These are phyloP conservation scores for Ocimum tenuiflorum DNA, from an alignment of 257 asterid genomes.

Conservation along the genomic window DNA sequence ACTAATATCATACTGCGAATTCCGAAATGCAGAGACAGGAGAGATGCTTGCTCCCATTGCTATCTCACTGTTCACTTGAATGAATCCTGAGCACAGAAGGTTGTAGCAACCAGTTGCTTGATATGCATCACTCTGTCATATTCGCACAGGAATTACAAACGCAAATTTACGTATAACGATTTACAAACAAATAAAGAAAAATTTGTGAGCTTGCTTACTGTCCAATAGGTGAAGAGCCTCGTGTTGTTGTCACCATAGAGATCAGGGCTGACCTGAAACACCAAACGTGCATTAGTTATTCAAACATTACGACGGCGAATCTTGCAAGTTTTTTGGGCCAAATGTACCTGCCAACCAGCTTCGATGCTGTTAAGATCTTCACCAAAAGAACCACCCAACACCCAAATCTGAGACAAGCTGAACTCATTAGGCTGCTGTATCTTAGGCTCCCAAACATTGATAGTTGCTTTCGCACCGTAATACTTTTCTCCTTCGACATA, in stretches of 20 bases:
- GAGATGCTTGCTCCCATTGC: constrained; percentile 99
- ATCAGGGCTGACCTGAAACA: constrained; percentile 72
- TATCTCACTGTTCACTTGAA: constrained; percentile 72
- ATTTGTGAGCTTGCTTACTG: constrained; percentile 49
- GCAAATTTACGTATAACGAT: not conserved
- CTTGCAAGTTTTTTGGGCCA: not conserved
- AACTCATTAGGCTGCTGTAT: constrained; percentile 78
- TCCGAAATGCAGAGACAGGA: constrained; percentile 58
- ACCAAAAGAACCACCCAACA: constrained; percentile 76
- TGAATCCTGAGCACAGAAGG: constrained; percentile 84
- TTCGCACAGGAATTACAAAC: not conserved
- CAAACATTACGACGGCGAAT: constrained; percentile 10
- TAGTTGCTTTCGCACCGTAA: constrained; percentile 77
- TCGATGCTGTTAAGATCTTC: constrained; percentile 89
- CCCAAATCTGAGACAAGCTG: constrained; percentile 85
- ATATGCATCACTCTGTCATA: constrained; percentile 81
- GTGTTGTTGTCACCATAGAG: constrained; percentile 79
- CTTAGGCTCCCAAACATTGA: constrained; percentile 83
- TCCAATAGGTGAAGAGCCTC: constrained; percentile 80
- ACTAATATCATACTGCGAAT: constrained; percentile 73
- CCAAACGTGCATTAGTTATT: not conserved
- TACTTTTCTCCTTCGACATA: constrained; percentile 73
- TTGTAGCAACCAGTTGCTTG: constrained; percentile 97
- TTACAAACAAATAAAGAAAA: no score
- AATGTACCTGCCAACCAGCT: constrained; percentile 90